phyloP scores from a whole-genome alignment of 1,139 yeast genomes.

The Candida mesenterica region DNA sequence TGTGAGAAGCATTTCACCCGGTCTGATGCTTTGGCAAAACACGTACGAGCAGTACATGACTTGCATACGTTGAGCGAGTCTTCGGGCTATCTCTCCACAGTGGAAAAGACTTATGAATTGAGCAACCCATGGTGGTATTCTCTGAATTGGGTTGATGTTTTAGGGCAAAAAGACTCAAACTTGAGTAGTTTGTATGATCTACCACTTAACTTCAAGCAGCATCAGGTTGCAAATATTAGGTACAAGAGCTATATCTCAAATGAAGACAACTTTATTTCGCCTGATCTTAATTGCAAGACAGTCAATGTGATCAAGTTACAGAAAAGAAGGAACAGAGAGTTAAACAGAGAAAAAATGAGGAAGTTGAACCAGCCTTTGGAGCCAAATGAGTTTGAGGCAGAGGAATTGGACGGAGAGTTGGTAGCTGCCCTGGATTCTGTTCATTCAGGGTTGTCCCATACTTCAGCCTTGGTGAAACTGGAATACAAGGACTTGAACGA shows the following conservation, averaged over 20 bases:
- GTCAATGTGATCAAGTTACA: constrained; percentile 16
- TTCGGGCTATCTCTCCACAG: constrained; percentile 26
- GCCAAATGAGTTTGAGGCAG: constrained; percentile 6
- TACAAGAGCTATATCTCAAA: constrained; percentile 23
- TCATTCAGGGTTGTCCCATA: constrained; percentile 5
- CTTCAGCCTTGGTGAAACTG: constrained; percentile 3
- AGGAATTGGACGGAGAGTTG: constrained; percentile 8
- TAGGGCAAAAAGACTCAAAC: constrained; percentile 12
- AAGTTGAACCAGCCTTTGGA: constrained; percentile 8
- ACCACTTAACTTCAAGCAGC: constrained; percentile 37
- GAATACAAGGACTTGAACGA: constrained; percentile 4
- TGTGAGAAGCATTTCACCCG: constrained; percentile 61
- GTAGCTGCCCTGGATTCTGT: constrained; percentile 5
- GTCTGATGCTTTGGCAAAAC: constrained; percentile 63
- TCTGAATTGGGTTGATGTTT: constrained; percentile 26
- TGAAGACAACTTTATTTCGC: constrained; percentile 7
- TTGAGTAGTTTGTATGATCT: constrained; percentile 19
- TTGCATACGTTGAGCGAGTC: constrained; percentile 36
- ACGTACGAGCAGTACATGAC: constrained; percentile 62
- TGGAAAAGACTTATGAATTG: constrained; percentile 35
- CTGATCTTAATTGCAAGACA: constrained; percentile 8
- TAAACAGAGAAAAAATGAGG: constrained; percentile 10
- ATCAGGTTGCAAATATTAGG: constrained; percentile 32
- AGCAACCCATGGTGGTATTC: constrained; percentile 48
- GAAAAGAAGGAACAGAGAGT: constrained; percentile 11